A percentile compares a stretch with the other conserved stretches of the same genome.
Conservation (phyloP, 192 early-diverging fungal species). For the Coemansia sp. region DNA sequence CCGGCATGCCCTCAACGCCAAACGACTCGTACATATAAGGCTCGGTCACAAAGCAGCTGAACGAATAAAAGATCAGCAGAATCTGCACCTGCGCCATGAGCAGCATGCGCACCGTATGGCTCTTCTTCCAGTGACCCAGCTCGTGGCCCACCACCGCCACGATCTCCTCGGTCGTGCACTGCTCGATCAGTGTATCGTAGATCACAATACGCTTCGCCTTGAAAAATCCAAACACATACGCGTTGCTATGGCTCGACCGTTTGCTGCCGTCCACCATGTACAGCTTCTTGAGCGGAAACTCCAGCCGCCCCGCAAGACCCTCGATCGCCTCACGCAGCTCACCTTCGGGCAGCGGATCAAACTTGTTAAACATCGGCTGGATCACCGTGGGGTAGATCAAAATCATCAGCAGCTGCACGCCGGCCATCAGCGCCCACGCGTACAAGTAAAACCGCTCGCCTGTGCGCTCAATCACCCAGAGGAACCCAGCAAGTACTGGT, state of each 20-base stretch:
- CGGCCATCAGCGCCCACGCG: constrained; percentile 85
- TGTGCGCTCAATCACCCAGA: constrained; percentile 78
- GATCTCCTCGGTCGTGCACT: constrained; percentile 80
- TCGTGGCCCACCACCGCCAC: constrained; percentile 95
- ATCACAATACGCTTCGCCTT: constrained; percentile 97
- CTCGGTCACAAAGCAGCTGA: constrained; percentile 75
- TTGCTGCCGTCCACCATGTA: constrained; percentile 96
- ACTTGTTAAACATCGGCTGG: constrained; percentile 98
- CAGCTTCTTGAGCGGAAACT: constrained; percentile 90
- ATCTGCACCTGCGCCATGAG: constrained; percentile 71
- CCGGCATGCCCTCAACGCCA: constrained; percentile 75
- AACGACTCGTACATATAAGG: constrained; percentile 79
- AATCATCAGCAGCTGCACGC: constrained; percentile 70
- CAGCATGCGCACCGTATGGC: constrained; percentile 80
- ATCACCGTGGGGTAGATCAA: constrained; percentile 91
- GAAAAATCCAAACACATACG: constrained; percentile 95
- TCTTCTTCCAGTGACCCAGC: constrained; percentile 91
- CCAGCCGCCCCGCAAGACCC: constrained; percentile 72
- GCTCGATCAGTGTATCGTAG: constrained; percentile 89
- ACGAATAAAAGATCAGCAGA: constrained; percentile 74
- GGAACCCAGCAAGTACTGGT: constrained; percentile 75
- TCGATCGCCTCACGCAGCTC: constrained; percentile 79
- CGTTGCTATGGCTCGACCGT: constrained; percentile 89
- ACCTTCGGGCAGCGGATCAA: constrained; percentile 81
- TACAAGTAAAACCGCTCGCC: constrained; percentile 88